These are phyloP conservation scores for Cordyceps javanica DNA, from an alignment of 2,329 filamentous ascomycete genomes.

Conservation along the genomic window DNA sequence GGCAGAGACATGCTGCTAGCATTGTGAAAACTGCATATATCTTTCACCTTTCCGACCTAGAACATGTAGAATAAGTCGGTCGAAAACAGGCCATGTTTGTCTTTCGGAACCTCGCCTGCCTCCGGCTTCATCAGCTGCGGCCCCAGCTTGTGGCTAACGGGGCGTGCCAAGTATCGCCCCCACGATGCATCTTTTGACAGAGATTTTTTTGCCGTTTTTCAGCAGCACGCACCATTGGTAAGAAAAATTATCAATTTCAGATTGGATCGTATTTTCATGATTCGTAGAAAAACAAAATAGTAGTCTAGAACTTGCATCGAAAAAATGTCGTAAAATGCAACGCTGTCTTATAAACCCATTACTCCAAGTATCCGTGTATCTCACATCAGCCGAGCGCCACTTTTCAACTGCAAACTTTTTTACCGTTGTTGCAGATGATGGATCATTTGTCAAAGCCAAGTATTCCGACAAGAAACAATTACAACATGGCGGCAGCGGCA, in stretches of 20 bases:
- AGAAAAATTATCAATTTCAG: too few relatives aligned
- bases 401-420: neutral
- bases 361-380: neutral
- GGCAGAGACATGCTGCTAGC: too few relatives aligned
- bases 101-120: too few relatives aligned
- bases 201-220: too few relatives aligned
- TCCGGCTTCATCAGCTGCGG: too few relatives aligned
- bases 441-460: neutral
- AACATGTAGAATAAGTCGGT: too few relatives aligned
- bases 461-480: neutral
- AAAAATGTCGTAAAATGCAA: slow-evolving; percentile 4
- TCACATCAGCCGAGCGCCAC: neutral
- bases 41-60: too few relatives aligned
- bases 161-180: neutral
- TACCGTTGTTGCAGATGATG: neutral
- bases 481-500: slow-evolving; percentile 4
- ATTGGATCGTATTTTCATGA: neutral
- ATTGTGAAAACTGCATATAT: too few relatives aligned
- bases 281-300: neutral
- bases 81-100: too few relatives aligned
- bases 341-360: neutral
- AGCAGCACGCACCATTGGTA: too few relatives aligned
- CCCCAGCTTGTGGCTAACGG: neutral
- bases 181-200: neutral
- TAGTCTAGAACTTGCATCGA: neutral